phyloP scores from a whole-genome alignment of 805 yeast species.

The Saturnispora quitensis region DNA sequence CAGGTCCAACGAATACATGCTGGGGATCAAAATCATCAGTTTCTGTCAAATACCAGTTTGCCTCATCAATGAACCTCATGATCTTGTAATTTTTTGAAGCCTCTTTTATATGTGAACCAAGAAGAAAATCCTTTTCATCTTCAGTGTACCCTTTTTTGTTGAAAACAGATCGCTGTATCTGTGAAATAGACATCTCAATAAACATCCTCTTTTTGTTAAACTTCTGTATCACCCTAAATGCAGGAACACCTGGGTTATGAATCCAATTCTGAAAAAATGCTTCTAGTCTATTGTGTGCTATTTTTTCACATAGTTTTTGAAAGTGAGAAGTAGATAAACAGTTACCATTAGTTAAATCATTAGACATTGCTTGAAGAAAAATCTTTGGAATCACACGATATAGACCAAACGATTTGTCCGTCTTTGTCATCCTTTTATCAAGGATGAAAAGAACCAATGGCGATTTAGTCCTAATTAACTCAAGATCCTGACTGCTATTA shows the following conservation, averaged over 20 bases:
- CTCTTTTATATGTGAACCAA: slow-evolving; percentile 3
- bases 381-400: slow-evolving; percentile 86
- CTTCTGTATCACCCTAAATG: slow-evolving; percentile 78
- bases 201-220: slow-evolving; percentile 91
- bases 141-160: slow-evolving; percentile 11
- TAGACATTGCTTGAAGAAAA: slow-evolving; percentile 91
- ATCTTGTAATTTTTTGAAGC: slow-evolving; percentile 16
- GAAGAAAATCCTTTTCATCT: slow-evolving; percentile 10
- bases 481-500: slow-evolving; percentile 44
- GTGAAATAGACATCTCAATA: slow-evolving; percentile 90
- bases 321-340: slow-evolving; percentile 75
- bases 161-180: slow-evolving; percentile 58
- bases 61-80: slow-evolving; percentile 37
- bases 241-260: slow-evolving; percentile 79
- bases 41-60: slow-evolving; percentile 32
- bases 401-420: slow-evolving; percentile 89
- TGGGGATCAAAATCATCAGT: slow-evolving; percentile 36
- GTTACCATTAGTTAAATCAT: slow-evolving; percentile 72
- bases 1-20: slow-evolving; percentile 78
- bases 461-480: slow-evolving; percentile 67
- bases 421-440: slow-evolving; percentile 90
- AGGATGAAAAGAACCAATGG: slow-evolving; percentile 78
- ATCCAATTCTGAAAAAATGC: slow-evolving; percentile 91
- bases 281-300: slow-evolving; percentile 76
- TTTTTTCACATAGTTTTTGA: slow-evolving; percentile 90